Conservation (phyloP, 495 filamentous ascomycete species). For the Rhizodiscina lignyota region DNA sequence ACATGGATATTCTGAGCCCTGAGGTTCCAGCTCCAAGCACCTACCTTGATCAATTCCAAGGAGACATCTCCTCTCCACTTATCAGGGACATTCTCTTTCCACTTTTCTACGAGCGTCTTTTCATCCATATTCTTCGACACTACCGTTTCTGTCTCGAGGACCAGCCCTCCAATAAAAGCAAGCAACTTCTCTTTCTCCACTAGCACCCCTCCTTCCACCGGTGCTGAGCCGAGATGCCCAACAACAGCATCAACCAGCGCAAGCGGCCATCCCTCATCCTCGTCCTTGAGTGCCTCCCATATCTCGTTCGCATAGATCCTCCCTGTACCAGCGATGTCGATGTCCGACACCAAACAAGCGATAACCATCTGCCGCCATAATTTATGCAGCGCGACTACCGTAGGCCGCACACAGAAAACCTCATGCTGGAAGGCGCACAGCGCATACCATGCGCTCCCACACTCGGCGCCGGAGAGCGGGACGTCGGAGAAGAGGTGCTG, state of each 20-base stretch:
- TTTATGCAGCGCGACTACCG: conserved; percentile 9
- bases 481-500: conserved; percentile 18
- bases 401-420: conserved; percentile 16
- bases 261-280: conserved; percentile 22
- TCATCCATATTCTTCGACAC: conserved; percentile 14
- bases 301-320: conserved; percentile 31
- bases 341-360: conserved; percentile 9
- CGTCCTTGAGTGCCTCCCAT: conserved; percentile 13
- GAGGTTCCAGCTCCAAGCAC: background rate
- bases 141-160: conserved; percentile 27
- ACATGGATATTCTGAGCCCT: no score
- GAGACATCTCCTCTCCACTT: conserved; percentile 35
- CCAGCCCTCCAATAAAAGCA: conserved; percentile 33
- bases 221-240: conserved; percentile 2
- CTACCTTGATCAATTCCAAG: conserved; percentile 29
- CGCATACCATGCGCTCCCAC: conserved; percentile 17
- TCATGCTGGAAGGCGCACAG: conserved; percentile 22
- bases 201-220: conserved; percentile 8
- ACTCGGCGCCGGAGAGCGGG: conserved; percentile 22
- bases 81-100: conserved; percentile 43
- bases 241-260: background rate
- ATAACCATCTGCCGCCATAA: conserved; percentile 18
- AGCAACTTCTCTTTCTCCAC: conserved; percentile 17
- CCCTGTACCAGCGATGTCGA: conserved; percentile 9
- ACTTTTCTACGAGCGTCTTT: conserved; percentile 31